These are phyloP conservation scores for Penicillium sp. DNA, from an alignment of 2,329 filamentous ascomycete species.

Conservation along the genomic window DNA sequence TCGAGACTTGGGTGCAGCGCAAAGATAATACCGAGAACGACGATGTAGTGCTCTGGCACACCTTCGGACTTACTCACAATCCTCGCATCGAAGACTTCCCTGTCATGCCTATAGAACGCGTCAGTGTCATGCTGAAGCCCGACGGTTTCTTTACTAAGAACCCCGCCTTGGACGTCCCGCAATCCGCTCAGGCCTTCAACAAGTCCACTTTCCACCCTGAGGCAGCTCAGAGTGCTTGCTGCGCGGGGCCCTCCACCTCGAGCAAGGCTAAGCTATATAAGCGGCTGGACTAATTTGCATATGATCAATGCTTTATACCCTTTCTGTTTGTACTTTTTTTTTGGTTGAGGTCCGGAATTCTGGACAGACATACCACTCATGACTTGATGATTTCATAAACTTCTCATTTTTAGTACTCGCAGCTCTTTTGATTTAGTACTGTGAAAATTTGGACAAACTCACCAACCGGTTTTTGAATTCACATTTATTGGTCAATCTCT, in stretches of 20 bases:
- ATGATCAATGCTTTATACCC: neutral
- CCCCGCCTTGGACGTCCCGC: slow-evolving; percentile 50
- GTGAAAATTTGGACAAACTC: neutral
- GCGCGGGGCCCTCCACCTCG: slow-evolving; percentile 17
- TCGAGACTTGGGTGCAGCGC: slow-evolving; percentile 53
- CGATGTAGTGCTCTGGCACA: slow-evolving; percentile 41
- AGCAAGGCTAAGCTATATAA: slow-evolving; percentile 35
- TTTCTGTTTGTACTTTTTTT: neutral
- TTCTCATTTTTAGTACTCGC: neutral
- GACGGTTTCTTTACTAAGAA: slow-evolving; percentile 56
- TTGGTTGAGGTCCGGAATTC: neutral
- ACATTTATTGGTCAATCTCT: neutral
- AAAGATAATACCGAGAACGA: slow-evolving; percentile 51
- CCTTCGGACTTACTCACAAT: slow-evolving; percentile 62
- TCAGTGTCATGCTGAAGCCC: slow-evolving; percentile 50
- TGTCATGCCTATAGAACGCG: slow-evolving; percentile 63
- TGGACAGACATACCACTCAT: neutral
- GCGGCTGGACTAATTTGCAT: slow-evolving; percentile 20
- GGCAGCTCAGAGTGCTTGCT: slow-evolving; percentile 16
- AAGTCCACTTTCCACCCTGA: slow-evolving; percentile 39
- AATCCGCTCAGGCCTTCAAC: slow-evolving; percentile 43
- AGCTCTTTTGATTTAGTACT: neutral
- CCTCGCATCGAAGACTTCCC: slow-evolving; percentile 66
- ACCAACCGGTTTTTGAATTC: neutral
- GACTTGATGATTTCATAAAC: neutral